Conservation (phyloP, 257 asterid genomes). For the Solanum virginianum region DNA sequence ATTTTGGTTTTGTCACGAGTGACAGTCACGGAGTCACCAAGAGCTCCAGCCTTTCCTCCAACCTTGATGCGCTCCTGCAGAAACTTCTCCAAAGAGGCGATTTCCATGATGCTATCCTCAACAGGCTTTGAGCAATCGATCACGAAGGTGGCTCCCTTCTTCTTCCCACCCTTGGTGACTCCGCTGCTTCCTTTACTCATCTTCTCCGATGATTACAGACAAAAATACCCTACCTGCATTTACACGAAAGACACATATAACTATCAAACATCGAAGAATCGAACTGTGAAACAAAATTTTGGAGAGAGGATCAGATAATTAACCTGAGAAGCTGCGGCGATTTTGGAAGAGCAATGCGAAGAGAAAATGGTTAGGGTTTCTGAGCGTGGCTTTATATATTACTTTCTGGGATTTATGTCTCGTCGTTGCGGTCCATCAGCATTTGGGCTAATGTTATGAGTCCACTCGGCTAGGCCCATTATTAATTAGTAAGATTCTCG, state of each 20-base stretch:
- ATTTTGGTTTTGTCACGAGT: slow-evolving; percentile 34
- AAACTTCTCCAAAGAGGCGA: slow-evolving; percentile 34
- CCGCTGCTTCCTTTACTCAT: slow-evolving; percentile 19
- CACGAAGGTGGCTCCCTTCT: slow-evolving; percentile 30
- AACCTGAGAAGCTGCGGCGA: slow-evolving; percentile 3
- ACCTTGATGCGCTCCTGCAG: slow-evolving; percentile 43
- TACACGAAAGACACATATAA: background rate
- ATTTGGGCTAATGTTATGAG: background rate
- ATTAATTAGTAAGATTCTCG: background rate
- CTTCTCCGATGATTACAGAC: slow-evolving; percentile 3
- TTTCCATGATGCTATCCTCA: slow-evolving; percentile 42
- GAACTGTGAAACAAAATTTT: background rate
- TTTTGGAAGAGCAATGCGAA: background rate
- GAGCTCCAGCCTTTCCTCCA: slow-evolving; percentile 41
- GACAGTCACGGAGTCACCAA: slow-evolving; percentile 32
- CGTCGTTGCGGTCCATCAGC: background rate
- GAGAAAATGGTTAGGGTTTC: background rate
- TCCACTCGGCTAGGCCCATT: background rate
- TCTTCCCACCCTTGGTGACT: slow-evolving; percentile 33
- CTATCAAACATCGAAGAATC: background rate
- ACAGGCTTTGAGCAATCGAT: slow-evolving; percentile 41
- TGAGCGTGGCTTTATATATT: background rate
- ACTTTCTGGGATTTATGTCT: background rate
- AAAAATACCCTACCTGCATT: background rate
- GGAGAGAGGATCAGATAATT: background rate